Evolutionary conservation across 1,284 basidiomycete genomes (phyloP).

Genomic region (Microbotryum violaceum): DNA sequence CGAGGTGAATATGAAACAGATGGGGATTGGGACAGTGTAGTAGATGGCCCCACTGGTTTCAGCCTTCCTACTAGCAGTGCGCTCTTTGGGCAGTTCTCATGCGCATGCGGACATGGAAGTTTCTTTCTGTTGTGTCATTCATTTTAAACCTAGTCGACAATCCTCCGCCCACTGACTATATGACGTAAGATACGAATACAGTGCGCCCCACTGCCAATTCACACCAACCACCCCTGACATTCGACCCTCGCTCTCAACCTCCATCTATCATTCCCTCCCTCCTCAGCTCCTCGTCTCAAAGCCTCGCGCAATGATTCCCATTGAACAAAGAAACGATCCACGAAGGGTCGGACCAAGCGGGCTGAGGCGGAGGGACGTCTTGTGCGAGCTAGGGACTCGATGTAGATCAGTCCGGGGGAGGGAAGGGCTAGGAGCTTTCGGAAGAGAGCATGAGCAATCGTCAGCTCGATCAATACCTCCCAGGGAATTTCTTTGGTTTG

Average conservation of each 20-base stretch:
- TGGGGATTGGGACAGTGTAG: not conserved
- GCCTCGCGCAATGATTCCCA: constrained; percentile 29
- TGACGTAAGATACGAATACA: no score
- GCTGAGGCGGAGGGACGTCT: constrained; percentile 73
- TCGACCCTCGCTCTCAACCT: constrained; percentile 20
- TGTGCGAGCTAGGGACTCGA: constrained; percentile 93
- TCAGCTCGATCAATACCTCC: not conserved
- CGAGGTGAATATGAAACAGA: constrained; percentile 9
- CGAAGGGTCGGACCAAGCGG: constrained; percentile 66
- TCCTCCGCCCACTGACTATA: no score
- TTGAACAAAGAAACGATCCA: constrained; percentile 60
- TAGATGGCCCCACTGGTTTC: no score
- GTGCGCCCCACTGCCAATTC: not conserved
- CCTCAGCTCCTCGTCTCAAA: not conserved
- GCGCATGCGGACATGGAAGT: no score
- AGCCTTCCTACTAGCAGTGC: no score
- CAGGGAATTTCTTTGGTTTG: not conserved
- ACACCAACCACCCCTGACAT: constrained; percentile 29
- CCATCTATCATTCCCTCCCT: not conserved
- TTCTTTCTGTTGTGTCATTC: no score
- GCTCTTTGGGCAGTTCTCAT: no score
- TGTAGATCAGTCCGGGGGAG: constrained; percentile 71
- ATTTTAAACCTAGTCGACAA: no score
- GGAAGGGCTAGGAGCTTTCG: constrained; percentile 63
- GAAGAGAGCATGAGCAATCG: not conserved